A percentile compares a stretch with the other conserved stretches of the same genome.
These are phyloP conservation scores for Otatea glauca DNA, from an alignment of 176 grass and related monocot species.

Conservation along the genomic window DNA sequence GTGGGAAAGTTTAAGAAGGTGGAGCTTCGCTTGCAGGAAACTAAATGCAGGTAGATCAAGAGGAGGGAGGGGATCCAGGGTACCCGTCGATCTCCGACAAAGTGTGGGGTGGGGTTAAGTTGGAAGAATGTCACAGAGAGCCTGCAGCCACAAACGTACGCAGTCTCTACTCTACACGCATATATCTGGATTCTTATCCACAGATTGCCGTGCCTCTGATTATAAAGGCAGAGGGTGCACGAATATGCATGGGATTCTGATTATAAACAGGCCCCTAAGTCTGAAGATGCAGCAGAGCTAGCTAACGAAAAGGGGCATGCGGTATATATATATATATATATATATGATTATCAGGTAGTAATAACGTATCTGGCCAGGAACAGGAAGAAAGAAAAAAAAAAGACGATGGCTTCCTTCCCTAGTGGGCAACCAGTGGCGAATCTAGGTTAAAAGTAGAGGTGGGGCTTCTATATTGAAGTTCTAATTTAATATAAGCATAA, in stretches of 20 bases:
- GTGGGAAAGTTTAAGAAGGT: no score
- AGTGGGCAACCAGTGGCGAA: no score
- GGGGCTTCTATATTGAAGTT: no score
- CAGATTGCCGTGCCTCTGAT: not conserved
- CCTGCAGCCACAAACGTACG: slow-evolving; percentile 34
- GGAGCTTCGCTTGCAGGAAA: no score
- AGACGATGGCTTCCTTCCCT: not conserved
- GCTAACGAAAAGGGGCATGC: not conserved
- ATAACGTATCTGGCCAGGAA: not conserved
- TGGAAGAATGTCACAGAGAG: slow-evolving; percentile 24
- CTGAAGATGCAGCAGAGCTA: not conserved
- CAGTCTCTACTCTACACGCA: not conserved
- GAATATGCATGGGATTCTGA: no score
- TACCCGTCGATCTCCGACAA: not conserved
- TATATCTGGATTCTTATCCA: not conserved
- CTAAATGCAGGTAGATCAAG: no score
- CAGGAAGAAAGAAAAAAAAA: not conserved
- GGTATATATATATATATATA: not conserved
- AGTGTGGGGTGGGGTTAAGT: no score
- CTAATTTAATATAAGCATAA: no score
- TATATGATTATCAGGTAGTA: not conserved
- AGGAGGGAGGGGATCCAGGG: not conserved
- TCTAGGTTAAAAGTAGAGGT: no score
- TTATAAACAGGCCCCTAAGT: not conserved
- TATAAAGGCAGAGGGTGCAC: not conserved